Evolutionary conservation across 768 basidiomycete species (phyloP).

Genomic region (Ramaria sp.): DNA sequence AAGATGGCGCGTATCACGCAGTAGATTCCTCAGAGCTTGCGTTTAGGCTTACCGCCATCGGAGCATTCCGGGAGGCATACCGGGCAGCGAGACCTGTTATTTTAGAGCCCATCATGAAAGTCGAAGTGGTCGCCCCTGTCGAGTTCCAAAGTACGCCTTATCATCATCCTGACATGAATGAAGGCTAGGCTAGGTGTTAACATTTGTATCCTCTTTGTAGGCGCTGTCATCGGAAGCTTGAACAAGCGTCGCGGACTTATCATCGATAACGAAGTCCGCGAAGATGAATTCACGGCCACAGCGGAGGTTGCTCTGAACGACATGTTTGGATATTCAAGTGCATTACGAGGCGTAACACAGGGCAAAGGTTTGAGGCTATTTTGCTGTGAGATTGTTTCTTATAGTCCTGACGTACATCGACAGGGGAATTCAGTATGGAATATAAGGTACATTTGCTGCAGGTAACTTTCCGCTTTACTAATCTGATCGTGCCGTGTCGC

Average conservation of each 20-base stretch:
- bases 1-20: constrained; percentile 86
- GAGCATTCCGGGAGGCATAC: constrained; percentile 89
- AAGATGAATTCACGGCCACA: constrained; percentile 88
- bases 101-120: constrained; percentile 97
- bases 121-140: constrained; percentile 89
- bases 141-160: constrained; percentile 78
- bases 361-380: constrained; percentile 89
- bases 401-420: not conserved
- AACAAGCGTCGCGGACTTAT: constrained; percentile 91
- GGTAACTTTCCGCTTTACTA: not conserved
- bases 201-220: constrained; percentile 23
- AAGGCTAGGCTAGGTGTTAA: not conserved
- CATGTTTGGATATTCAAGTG: constrained; percentile 96
- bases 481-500: not conserved
- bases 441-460: constrained; percentile 41
- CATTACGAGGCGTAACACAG: constrained; percentile 87
- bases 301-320: constrained; percentile 94
- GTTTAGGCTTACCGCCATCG: constrained; percentile 82
- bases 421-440: constrained; percentile 37
- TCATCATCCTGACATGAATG: too few relatives aligned
- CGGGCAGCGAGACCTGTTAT: constrained; percentile 66
- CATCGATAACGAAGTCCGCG: constrained; percentile 89
- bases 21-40: constrained; percentile 97
- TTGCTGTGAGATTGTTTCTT: constrained; percentile 33
- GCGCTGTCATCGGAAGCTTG: constrained; percentile 85